Base-by-base conservation (phyloP, 2,329 filamentous ascomycete genomes). In the Penicillium psychrosexuale region DNA sequence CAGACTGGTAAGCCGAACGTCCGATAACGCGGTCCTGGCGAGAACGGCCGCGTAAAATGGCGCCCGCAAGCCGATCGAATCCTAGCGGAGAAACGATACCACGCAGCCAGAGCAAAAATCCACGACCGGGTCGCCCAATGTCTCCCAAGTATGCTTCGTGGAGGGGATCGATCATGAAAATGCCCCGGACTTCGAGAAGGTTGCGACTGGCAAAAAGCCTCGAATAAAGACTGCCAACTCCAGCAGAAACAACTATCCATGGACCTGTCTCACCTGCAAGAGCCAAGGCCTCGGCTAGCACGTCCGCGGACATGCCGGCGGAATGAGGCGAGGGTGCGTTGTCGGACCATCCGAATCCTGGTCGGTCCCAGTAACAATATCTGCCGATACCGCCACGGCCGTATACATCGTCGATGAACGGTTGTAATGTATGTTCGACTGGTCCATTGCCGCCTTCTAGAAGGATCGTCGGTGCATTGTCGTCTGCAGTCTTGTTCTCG, bases 281-380 rank as follows among this genome's bases (percentile, higher is more conserved):
- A 2, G 88, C 86, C 6, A 99, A 82, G 3, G 91, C 90, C 75
- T 97, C 92, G 40, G 90, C 92, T 27, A 97, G 79, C 0, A 87
- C 90, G 67, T 96, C 91, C 5, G 90, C 87, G n/a, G 89, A 88
- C 84, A 97, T 96, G 40, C 92, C 91, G 5, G 91, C 93, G 5
- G 90, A 96, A 65, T 96, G 87, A 0, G 94, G 94, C 6, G 92
- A 97, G 2, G 94, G 94, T 0, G 93, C 91, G 52, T 94, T 93
- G 73, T 99, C 94, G 44, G 85, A 84, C 86, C 91, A 96, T 7
- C 83, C 93, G 53, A 93, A 83, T 1, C 94, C 94, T 0, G 94
- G 94, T 22, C 94, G 88, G 70, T 99, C 94, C 70, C 90, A 92
- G 73, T 96, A 97, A 80, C 94, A 99, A 77, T 96, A 97, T 56